phyloP scores from a whole-genome alignment of 306 rosid genomes.

The Corylus avellana region DNA sequence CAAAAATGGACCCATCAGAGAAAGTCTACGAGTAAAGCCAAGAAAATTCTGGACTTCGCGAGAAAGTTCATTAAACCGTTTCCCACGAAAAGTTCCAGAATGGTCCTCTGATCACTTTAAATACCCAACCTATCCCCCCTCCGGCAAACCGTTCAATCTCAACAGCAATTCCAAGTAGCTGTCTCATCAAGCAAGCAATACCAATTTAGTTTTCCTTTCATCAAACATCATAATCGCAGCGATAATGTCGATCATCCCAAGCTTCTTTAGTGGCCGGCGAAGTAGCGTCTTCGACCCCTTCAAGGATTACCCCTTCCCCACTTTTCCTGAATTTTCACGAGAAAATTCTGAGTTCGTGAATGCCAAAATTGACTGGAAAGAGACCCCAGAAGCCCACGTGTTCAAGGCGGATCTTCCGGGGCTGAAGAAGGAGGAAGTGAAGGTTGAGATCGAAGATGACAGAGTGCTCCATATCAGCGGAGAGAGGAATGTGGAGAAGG shows the following conservation, averaged over 20 bases:
- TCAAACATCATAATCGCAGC: neutral
- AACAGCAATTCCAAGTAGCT: too few species aligned
- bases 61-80: too few species aligned
- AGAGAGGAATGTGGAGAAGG: conserved; percentile 37
- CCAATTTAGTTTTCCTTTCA: too few species aligned
- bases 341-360: conserved; percentile 14
- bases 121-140: too few species aligned
- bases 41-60: too few species aligned
- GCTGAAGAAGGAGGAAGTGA: conserved; percentile 23
- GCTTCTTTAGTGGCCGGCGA: neutral
- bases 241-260: neutral
- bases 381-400: neutral
- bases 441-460: conserved; percentile 35
- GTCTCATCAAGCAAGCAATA: too few species aligned
- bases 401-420: neutral
- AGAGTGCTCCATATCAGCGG: conserved; percentile 33
- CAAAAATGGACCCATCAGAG: too few species aligned
- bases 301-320: neutral
- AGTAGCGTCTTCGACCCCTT: neutral
- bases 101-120: too few species aligned
- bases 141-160: too few species aligned
- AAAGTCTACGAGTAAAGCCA: too few species aligned
- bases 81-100: too few species aligned
- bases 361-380: neutral
- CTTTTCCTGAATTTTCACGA: conserved; percentile 1